Evolutionary conservation across 2,329 filamentous ascomycete species (phyloP).

Genomic region (Blastomyces gilchristii): DNA sequence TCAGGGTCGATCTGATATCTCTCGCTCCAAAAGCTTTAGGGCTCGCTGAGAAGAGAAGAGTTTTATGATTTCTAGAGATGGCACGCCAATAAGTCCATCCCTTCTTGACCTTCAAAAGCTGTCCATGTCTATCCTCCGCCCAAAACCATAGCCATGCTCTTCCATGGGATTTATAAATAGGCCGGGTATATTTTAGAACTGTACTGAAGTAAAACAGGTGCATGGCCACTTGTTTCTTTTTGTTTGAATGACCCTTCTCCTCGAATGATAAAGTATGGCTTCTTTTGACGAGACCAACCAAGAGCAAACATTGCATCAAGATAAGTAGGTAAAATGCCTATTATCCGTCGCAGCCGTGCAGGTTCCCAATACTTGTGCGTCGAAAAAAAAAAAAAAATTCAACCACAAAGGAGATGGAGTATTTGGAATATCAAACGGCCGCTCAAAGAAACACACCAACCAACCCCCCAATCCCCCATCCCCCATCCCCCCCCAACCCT

Average conservation of each 20-base stretch:
- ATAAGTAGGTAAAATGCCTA: too few species aligned
- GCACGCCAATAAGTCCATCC: too few species aligned
- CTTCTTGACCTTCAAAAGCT: background rate
- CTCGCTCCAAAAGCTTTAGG: too few species aligned
- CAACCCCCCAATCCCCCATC: too few species aligned
- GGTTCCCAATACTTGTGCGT: background rate
- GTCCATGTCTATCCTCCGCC: background rate
- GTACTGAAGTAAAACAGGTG: background rate
- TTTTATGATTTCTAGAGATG: too few species aligned
- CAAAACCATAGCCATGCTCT: background rate
- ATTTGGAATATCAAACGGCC: background rate
- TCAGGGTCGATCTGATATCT: too few species aligned
- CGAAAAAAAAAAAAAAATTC: too few species aligned
- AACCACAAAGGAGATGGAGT: background rate
- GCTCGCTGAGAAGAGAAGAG: too few species aligned
- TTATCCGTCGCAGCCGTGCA: background rate
- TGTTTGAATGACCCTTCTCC: too few species aligned
- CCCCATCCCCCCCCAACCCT: background rate
- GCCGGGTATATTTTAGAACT: background rate
- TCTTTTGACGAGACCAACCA: too few species aligned
- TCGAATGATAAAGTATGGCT: too few species aligned
- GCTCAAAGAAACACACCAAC: background rate
- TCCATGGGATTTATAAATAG: background rate
- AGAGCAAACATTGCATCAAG: too few species aligned
- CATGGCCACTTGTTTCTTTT: background rate